Base-by-base conservation (phyloP, 2,329 filamentous ascomycete species). In the Trichoderma brevicompactum region DNA sequence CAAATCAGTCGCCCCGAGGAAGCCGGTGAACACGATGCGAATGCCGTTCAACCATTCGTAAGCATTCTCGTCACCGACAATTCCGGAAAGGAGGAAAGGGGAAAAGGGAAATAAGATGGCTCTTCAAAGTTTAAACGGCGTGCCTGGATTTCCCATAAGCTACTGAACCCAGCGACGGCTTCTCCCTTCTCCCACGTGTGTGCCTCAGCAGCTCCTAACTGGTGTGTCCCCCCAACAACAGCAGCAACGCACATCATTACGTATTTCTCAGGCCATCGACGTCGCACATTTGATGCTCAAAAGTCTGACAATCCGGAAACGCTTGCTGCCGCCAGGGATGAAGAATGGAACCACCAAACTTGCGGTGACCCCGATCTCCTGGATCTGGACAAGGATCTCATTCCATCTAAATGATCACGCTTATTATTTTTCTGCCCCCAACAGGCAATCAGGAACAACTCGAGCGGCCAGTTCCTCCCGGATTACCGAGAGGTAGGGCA, bases 311-410 rank as follows among this genome's bases (percentile, higher is more conserved):
- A 52, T 36, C 23, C 46, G 38, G 36, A 52, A 28, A 6, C 40
- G n/a, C 12, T 34, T 40, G 4, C 38, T 44, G 28, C 32, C 9
- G n/a, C 19, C 5, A 17, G 17, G 48, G 19, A 41, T 46, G 23
- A 43, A n/a, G 19, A 4, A 19, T 49, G 38, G 40, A 28, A 32
- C 19, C 48, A 41, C 48, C 46, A 53, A 12, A 65, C 46, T 60
- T 60, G 55, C 55, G 46, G 63, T 60, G 63, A 28, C 38, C n/a
- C 54, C 41, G 32, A 56, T 64, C 61, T 34, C 52, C 44, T 64
- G 43, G 34, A 56, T 56, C 61, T 64, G 12, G 34, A 52, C 61
- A 64, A 32, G 50, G 41, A 56, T 54, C 38, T 53, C 54, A 53
- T 40, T 36, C 46, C 63, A 54, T 46, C 48, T 40, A 53, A 32